A percentile compares a stretch with the other conserved stretches of the same genome.
These are phyloP conservation scores for Parachlorella kessleri DNA, from an alignment of 139 green algal genomes.

Conservation along the genomic window DNA sequence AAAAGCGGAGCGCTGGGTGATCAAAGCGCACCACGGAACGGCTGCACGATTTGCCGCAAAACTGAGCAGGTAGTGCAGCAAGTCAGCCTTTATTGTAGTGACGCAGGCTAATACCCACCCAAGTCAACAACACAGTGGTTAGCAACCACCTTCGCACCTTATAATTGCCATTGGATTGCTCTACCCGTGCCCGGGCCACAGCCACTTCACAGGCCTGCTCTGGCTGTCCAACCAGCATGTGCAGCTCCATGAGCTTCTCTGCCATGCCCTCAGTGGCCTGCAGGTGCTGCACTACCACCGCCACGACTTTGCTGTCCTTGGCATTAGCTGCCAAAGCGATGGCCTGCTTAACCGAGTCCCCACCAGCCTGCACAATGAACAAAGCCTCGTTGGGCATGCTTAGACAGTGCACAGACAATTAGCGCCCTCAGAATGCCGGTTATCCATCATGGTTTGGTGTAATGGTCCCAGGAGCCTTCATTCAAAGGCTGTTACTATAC, in stretches of 20 bases:
- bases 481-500: no score
- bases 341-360: conserved; percentile 60
- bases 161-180: conserved; percentile 85
- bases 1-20: neutral
- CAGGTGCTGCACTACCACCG: conserved; percentile 52
- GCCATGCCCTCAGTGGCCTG: conserved; percentile 18
- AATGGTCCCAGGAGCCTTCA: no score
- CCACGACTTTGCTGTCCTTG: neutral
- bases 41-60: no score
- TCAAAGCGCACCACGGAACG: neutral
- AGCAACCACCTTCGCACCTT: conserved; percentile 36
- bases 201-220: conserved; percentile 63
- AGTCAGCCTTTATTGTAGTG: no score
- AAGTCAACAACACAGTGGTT: neutral
- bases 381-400: neutral
- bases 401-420: neutral
- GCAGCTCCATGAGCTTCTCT: conserved; percentile 54
- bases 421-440: neutral
- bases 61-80: no score
- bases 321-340: conserved; percentile 37
- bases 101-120: no score
- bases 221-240: conserved; percentile 72
- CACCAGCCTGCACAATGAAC: conserved; percentile 37
- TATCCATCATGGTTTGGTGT: no score
- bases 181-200: conserved; percentile 38